A percentile compares a stretch with the other conserved stretches of the same genome.
Evolutionary conservation across 768 basidiomycete genomes (phyloP).

Genomic region (Flagelloscypha sp.): DNA sequence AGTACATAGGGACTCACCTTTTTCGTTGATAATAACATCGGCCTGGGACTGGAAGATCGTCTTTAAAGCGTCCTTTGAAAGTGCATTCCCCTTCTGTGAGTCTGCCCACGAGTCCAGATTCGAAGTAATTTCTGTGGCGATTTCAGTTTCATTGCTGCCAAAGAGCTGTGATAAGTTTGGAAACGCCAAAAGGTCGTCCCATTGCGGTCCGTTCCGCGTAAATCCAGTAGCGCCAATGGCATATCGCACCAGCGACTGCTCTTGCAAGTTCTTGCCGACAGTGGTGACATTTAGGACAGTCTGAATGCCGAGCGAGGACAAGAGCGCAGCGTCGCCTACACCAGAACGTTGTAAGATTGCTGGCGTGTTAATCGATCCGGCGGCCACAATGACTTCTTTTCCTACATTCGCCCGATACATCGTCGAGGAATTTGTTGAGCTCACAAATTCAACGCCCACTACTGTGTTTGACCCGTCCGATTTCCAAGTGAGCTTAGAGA

Average conservation of each 20-base stretch:
- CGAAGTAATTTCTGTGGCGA: constrained; percentile 26
- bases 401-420: constrained; percentile 34
- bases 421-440: constrained; percentile 26
- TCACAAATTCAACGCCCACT: constrained; percentile 39
- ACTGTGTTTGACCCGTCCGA: constrained; percentile 25
- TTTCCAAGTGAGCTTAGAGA: constrained; percentile 36
- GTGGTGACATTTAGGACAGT: constrained; percentile 38
- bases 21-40: constrained; percentile 36
- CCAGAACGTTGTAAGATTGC: constrained; percentile 47
- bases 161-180: constrained; percentile 45
- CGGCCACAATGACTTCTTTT: constrained; percentile 45
- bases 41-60: constrained; percentile 38
- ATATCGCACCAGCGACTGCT: no score
- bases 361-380: constrained; percentile 44
- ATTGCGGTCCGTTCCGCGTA: constrained; percentile 30
- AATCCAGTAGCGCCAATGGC: constrained; percentile 37
- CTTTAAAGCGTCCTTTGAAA: constrained; percentile 32
- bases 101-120: constrained; percentile 35
- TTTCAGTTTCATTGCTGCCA: constrained; percentile 22
- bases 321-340: constrained; percentile 41
- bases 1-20: constrained; percentile 18
- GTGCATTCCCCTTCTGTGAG: constrained; percentile 30
- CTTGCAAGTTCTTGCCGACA: constrained; percentile 52
- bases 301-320: constrained; percentile 37
- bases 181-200: constrained; percentile 40